Conservation (phyloP, 352 stramenopile species). For the Phytophthora megakarya region DNA sequence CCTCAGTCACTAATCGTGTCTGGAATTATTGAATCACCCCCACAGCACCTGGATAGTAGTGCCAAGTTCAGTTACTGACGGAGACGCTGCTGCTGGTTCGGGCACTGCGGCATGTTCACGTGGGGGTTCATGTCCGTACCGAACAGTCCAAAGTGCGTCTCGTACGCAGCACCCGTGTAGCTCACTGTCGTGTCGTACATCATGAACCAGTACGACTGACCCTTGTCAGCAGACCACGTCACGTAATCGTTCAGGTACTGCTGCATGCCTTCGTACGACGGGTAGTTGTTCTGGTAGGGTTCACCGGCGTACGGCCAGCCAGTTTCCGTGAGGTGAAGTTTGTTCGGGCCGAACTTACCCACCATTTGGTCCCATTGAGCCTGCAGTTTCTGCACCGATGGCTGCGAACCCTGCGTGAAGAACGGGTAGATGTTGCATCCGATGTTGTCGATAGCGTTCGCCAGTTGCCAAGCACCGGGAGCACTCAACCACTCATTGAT, state of each 20-base stretch:
- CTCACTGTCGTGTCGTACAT: slow-evolving; percentile 60
- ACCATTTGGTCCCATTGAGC: slow-evolving; percentile 49
- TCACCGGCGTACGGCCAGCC: slow-evolving; percentile 55
- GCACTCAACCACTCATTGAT: slow-evolving; percentile 65
- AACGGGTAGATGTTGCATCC: slow-evolving; percentile 54
- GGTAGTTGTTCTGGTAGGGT: slow-evolving; percentile 33
- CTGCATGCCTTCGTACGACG: slow-evolving; percentile 43
- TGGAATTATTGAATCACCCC: too few species aligned
- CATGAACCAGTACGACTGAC: slow-evolving; percentile 60
- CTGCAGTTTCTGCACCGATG: slow-evolving; percentile 56
- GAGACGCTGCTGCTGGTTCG: slow-evolving; percentile 22
- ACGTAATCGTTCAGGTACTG: slow-evolving; percentile 52
- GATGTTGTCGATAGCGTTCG: slow-evolving; percentile 31
- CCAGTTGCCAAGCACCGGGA: slow-evolving; percentile 36
- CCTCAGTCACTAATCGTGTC: too few species aligned
- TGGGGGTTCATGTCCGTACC: slow-evolving; percentile 42
- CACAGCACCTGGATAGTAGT: too few species aligned
- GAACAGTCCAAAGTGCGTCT: slow-evolving; percentile 64
- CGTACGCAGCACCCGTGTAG: slow-evolving; percentile 49
- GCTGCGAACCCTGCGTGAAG: slow-evolving; percentile 40
- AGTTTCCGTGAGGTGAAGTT: slow-evolving; percentile 59
- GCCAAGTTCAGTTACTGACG: too few species aligned
- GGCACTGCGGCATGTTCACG: slow-evolving; percentile 41
- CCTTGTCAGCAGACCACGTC: slow-evolving; percentile 21
- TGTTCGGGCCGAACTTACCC: slow-evolving; percentile 43